Conservation (phyloP, 768 basidiomycete genomes). For the Hemileccinum impolitum region DNA sequence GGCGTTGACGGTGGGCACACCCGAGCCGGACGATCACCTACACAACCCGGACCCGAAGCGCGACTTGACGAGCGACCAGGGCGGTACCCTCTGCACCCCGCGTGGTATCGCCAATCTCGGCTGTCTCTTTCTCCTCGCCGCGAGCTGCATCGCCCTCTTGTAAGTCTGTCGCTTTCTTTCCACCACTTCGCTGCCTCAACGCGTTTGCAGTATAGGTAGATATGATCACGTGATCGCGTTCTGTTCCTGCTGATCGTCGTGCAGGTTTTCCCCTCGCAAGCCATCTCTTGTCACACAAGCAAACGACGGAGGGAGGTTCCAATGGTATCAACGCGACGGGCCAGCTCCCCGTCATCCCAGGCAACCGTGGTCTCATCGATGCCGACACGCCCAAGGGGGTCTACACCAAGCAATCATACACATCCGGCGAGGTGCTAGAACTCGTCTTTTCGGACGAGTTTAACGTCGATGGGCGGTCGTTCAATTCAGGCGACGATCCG, state of each 20-base stretch:
- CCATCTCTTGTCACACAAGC: slow-evolving; percentile 41
- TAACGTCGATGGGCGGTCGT: slow-evolving; percentile 64
- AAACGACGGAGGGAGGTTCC: slow-evolving; percentile 51
- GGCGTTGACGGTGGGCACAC: slow-evolving; percentile 38
- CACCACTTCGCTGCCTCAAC: too few relatives aligned
- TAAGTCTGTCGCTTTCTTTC: slow-evolving; percentile 37
- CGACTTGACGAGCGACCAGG: slow-evolving; percentile 50
- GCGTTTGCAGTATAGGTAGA: slow-evolving; percentile 16
- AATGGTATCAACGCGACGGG: slow-evolving; percentile 75
- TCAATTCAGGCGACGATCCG: slow-evolving; percentile 68
- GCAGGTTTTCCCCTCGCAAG: slow-evolving; percentile 49
- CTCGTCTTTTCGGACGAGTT: slow-evolving; percentile 85
- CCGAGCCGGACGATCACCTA: slow-evolving; percentile 62
- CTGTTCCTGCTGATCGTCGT: neutral
- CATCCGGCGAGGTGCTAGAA: slow-evolving; percentile 34
- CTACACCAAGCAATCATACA: slow-evolving; percentile 40
- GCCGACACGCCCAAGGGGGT: slow-evolving; percentile 47
- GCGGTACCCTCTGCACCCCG: slow-evolving; percentile 56
- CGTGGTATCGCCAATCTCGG: slow-evolving; percentile 68
- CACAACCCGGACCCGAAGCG: slow-evolving; percentile 61
- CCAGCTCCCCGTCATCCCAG: slow-evolving; percentile 47
- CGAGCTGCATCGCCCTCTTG: slow-evolving; percentile 52
- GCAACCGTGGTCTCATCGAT: slow-evolving; percentile 51
- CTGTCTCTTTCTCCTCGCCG: slow-evolving; percentile 56
- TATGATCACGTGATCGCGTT: neutral